Conservation (phyloP, 2,329 filamentous ascomycete species). For the Dactylellina drechsleri region DNA sequence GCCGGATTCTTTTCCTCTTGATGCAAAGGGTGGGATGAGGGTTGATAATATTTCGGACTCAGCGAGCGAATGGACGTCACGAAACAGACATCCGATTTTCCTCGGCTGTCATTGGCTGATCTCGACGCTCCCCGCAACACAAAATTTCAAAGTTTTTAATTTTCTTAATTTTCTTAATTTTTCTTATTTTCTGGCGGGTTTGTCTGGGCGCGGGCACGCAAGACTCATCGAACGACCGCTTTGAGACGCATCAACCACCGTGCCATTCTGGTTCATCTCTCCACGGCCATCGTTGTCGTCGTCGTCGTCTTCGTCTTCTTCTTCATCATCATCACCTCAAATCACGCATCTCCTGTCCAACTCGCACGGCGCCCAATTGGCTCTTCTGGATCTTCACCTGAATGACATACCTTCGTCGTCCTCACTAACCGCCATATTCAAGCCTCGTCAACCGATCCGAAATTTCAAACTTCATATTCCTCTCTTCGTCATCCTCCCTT, state of each 20-base stretch:
- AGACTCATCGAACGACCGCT: constrained; percentile 25
- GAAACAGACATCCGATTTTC: constrained; percentile 44
- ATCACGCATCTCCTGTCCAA: neutral
- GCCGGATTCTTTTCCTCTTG: too few species aligned
- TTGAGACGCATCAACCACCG: too few species aligned
- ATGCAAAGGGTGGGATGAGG: constrained; percentile 12
- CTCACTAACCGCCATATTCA: neutral
- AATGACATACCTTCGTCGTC: too few species aligned
- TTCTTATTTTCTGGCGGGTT: neutral
- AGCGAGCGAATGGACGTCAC: constrained; percentile 37
- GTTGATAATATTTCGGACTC: constrained; percentile 15
- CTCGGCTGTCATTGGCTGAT: constrained; percentile 41
- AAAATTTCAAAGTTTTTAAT: too few species aligned
- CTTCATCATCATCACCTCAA: neutral
- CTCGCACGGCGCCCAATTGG: neutral
- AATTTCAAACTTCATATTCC: neutral
- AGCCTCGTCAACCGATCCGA: neutral
- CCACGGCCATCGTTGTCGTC: neutral
- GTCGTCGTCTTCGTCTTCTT: neutral
- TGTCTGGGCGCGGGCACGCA: neutral
- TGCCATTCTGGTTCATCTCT: too few species aligned
- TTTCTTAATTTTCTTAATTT: too few species aligned
- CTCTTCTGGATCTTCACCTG: too few species aligned
- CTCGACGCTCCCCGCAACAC: constrained; percentile 15
- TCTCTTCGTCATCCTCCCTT: neutral